These are phyloP conservation scores for Tuber indicum DNA, from an alignment of 495 filamentous ascomycete species.

Conservation along the genomic window DNA sequence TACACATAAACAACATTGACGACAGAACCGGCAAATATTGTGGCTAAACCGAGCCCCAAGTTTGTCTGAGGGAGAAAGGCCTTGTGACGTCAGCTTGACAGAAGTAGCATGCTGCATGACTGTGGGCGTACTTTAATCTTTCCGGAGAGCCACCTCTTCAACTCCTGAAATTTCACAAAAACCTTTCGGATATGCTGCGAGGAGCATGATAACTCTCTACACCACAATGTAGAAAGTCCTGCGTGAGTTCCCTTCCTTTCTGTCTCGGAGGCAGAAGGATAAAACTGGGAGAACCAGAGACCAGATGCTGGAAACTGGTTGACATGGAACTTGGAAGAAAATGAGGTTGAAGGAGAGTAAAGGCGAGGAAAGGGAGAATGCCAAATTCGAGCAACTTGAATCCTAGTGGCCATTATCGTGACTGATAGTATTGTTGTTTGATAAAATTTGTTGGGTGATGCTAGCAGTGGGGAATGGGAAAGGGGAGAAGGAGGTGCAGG, in stretches of 20 bases:
- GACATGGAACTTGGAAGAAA: too few species aligned
- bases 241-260: background rate
- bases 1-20: background rate
- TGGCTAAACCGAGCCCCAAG: background rate
- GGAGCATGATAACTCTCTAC: background rate
- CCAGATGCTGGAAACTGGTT: too few species aligned
- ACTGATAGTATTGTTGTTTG: too few species aligned
- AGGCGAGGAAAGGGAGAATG: too few species aligned
- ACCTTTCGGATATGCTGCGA: background rate
- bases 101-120: background rate
- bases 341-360: too few species aligned
- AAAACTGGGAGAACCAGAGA: too few species aligned
- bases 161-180: background rate
- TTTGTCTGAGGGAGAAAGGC: background rate
- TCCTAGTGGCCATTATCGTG: too few species aligned
- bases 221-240: background rate
- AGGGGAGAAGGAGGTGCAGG: too few species aligned
- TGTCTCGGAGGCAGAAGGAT: too few species aligned
- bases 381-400: too few species aligned
- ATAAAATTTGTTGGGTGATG: too few species aligned
- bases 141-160: background rate
- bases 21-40: background rate
- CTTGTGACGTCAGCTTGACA: background rate
- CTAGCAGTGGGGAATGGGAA: too few species aligned
- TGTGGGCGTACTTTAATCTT: background rate